Conservation (phyloP, 331 rosid genomes). For the Malus hybrid region DNA sequence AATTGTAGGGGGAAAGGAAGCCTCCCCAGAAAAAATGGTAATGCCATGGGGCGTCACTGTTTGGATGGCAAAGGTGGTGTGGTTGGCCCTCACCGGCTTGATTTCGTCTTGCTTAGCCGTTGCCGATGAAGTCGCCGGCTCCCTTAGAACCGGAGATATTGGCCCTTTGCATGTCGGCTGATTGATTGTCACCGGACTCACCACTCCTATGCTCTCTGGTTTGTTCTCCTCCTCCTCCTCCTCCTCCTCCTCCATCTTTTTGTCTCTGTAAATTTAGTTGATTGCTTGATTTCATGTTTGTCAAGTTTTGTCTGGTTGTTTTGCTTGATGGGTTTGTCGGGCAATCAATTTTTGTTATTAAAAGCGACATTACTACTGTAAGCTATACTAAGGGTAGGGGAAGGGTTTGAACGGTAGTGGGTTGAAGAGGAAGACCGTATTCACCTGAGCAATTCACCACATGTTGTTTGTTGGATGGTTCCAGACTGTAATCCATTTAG, state of each 20-base stretch:
- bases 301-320: neutral
- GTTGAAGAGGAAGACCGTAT: too few relatives aligned
- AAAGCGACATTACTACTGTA: too few relatives aligned
- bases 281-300: neutral
- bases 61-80: slow-evolving; percentile 49
- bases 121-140: slow-evolving; percentile 63
- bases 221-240: slow-evolving; percentile 3
- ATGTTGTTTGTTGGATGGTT: too few relatives aligned
- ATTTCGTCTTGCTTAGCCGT: slow-evolving; percentile 51
- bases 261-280: neutral
- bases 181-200: slow-evolving; percentile 2
- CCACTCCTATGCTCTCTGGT: slow-evolving; percentile 10
- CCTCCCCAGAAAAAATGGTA: slow-evolving; percentile 24
- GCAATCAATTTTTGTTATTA: too few relatives aligned
- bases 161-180: slow-evolving; percentile 33
- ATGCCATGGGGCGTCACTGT: slow-evolving; percentile 44
- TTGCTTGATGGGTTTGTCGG: neutral
- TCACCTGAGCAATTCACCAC: too few relatives aligned
- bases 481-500: neutral
- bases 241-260: neutral
- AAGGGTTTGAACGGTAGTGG: too few relatives aligned
- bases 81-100: slow-evolving; percentile 57
- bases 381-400: too few relatives aligned
- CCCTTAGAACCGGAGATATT: slow-evolving; percentile 64
- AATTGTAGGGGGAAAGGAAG: neutral